phyloP scores from a whole-genome alignment of 345 rosid genomes.

The Theobroma cacao region DNA sequence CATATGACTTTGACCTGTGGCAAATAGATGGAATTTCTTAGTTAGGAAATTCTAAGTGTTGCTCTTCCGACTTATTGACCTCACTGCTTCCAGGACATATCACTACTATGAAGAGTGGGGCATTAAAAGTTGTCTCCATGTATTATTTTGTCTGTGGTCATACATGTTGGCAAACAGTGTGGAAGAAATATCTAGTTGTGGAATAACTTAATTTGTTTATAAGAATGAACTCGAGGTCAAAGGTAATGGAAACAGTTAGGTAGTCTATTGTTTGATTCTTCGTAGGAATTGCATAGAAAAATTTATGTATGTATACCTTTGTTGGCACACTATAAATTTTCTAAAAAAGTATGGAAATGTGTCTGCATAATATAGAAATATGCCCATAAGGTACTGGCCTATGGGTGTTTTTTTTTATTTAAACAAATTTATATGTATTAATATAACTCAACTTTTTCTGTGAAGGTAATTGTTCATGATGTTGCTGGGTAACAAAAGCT shows the following conservation, averaged over 20 bases:
- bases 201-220: background rate
- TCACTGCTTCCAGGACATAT: background rate
- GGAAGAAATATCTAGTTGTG: background rate
- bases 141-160: background rate
- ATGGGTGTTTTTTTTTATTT: background rate
- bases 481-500: background rate
- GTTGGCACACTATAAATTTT: background rate
- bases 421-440: background rate
- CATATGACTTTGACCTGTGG: background rate
- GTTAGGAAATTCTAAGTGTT: background rate
- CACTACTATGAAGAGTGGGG: background rate
- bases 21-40: background rate
- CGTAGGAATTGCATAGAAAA: background rate
- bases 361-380: background rate
- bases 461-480: background rate
- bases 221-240: background rate
- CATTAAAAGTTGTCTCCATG: background rate
- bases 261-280: background rate
- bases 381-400: background rate
- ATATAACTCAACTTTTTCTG: background rate
- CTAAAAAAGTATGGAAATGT: background rate
- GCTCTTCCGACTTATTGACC: background rate
- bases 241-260: background rate
- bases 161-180: background rate
- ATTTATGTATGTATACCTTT: background rate